Evolutionary conservation across 306 rosid species (phyloP), one percentile per base, ranked within the genome.

Genomic region (Quercus cerris): DNA sequence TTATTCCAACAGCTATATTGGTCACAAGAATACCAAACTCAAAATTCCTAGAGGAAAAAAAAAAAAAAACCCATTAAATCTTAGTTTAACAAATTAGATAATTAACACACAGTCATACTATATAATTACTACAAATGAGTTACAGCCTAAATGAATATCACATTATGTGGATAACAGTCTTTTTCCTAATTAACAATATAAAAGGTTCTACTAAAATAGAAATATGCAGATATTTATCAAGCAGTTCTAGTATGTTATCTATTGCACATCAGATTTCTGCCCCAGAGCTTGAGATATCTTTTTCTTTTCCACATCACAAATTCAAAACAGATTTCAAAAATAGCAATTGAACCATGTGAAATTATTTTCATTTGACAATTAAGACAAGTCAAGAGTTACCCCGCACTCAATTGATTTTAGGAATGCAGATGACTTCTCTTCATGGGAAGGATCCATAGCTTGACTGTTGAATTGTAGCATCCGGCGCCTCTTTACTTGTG

Each of bases 401-500:
- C 15, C 70, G 79, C 56, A 88, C 95, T 71, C 46, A 92, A 86
- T 89, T 82, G 89, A 83, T 82, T 87, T 80, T 41, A 91, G 84
- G 83, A 82, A 90, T 62, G 73, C 52, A 62, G 91, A 83, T 28
- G 93, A 88, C 70, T 80, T 75, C 56, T 87, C 91, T 41, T 87
- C 94, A 28, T 76, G 78, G 31, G 84, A 81, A 78, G 82, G 76
- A 81, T 77, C 85, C 79, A 80, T 35, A 31, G 87, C 86, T 56
- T 80, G 83, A 72, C 71, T 71, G 62, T 80, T 82, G 79, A 94
- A 94, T 70, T 87, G 97, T 59, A 94, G 89, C 97, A 94, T 89
- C 77, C 97, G 78, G 6, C 98, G 92, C 78, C 97, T 86, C 85
- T 94, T 94, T 23, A 85, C 82, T 88, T 91, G 97, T 2, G 91